phyloP scores from a whole-genome alignment of 2,329 filamentous ascomycete species.

The Thelonectria rubi region DNA sequence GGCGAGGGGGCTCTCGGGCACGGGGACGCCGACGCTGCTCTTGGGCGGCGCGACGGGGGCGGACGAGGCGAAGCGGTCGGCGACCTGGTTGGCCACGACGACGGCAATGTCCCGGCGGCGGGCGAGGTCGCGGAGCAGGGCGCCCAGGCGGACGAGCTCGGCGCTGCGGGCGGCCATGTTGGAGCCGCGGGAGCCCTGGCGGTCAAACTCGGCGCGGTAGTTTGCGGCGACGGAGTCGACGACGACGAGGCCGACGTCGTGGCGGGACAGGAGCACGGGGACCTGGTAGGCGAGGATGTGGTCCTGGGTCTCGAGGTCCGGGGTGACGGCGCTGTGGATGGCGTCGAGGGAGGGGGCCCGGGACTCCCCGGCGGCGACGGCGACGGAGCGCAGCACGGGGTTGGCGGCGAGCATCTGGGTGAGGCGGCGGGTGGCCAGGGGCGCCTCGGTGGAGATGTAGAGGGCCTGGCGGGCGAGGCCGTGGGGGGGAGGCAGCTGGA shows the following conservation, averaged over 20 bases:
- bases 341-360: conserved; percentile 75
- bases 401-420: conserved; percentile 78
- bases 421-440: conserved; percentile 83
- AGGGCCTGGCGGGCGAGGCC: conserved; percentile 79
- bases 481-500: conserved; percentile 79
- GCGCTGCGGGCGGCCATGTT: conserved; percentile 79
- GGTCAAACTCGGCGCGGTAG: conserved; percentile 89
- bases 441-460: conserved; percentile 93
- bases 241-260: conserved; percentile 82
- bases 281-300: conserved; percentile 95
- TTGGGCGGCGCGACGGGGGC: conserved; percentile 34
- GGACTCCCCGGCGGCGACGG: conserved; percentile 28
- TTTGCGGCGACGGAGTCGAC: conserved; percentile 95
- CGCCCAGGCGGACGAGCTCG: conserved; percentile 80
- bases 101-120: conserved; percentile 79
- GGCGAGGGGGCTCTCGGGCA: conserved; percentile 61
- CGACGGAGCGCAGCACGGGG: conserved; percentile 60
- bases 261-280: conserved; percentile 80
- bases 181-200: conserved; percentile 55
- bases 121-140: conserved; percentile 79
- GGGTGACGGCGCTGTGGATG: conserved; percentile 83
- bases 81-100: conserved; percentile 94
- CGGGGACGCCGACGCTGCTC: conserved; percentile 33
- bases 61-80: conserved; percentile 75
- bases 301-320: conserved; percentile 93